These are phyloP conservation scores for Monilinia fructigena DNA, from an alignment of 2,329 filamentous ascomycete species.

Conservation along the genomic window DNA sequence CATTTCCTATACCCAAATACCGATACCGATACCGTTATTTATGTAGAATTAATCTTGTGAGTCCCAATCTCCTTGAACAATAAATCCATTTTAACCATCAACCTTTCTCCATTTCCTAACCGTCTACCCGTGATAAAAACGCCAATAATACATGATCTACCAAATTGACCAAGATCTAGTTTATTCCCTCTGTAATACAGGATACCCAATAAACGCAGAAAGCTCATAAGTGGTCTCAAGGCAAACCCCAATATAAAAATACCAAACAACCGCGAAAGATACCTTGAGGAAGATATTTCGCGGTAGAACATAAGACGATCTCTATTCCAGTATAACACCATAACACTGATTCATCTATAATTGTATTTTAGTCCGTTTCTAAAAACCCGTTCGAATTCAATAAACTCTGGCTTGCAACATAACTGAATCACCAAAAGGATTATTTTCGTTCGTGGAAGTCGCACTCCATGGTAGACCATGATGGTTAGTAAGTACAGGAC, in stretches of 20 bases:
- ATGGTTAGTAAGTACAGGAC: constrained; percentile 57
- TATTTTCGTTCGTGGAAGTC: constrained; percentile 28
- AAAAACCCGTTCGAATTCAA: constrained; percentile 36
- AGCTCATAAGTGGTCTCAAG: not conserved
- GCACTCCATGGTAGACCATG: constrained; percentile 34
- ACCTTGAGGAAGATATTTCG: not conserved
- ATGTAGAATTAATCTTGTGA: not conserved
- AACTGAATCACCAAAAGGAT: constrained; percentile 42
- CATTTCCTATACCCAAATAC: not conserved
- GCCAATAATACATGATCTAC: not conserved
- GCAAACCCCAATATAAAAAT: not conserved
- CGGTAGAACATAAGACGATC: not conserved
- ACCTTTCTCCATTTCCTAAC: not conserved
- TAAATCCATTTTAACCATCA: not conserved
- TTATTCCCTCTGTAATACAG: not conserved
- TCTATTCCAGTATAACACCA: not conserved
- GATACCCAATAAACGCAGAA: not conserved
- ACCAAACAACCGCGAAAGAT: not conserved
- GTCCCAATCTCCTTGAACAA: not conserved
- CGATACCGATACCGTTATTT: not conserved
- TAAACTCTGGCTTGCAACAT: constrained; percentile 40
- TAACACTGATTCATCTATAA: constrained; percentile 7
- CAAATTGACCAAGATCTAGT: not conserved
- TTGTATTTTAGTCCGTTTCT: constrained; percentile 26
- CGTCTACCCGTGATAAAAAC: not conserved